Base-by-base conservation (phyloP, 192 early-diverging fungal genomes). In the Nowakowskiella sp. region DNA sequence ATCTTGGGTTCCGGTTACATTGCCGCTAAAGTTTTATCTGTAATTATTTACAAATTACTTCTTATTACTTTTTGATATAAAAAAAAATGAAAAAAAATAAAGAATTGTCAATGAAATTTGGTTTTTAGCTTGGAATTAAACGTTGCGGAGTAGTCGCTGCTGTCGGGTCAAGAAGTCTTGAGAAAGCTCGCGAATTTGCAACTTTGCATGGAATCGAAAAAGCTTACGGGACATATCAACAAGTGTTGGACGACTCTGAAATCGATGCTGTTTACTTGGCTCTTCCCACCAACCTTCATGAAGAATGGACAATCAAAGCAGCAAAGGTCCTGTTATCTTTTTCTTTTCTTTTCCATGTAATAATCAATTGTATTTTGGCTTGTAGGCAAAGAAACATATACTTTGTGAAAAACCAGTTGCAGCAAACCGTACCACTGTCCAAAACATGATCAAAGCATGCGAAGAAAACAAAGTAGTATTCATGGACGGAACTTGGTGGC, bases 331-430 rank as follows among this genome's bases (percentile, higher is more conserved):
- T 1, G 10, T 51, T 32, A 36, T 51, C 21, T 6, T 30, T 51
- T 31, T 6, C 9, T 16, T 21, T 9, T 10, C 25, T 9, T 10
- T 22, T 10, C 19, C 23, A 8, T 30, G 51, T 4, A 2, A 6
- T 6, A 23, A 55, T 26, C 49, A 1, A 32, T 24, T 19, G 48
- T 5, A 2, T 8, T 19, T 47, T 9, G 9, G 22, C 26, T 8
- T 10, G 21, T 10, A 51, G 49, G 57, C 57, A n/a, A 59, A 59
- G 7, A 59, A 59, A 33, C 57, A 59, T 51, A 51, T 59, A 45
- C 49, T 59, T 7, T 59, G 57, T 43, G 57, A 59, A 51, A 59
- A 59, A 27, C 57, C 57, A 7, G 57, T 59, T 2, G 57, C 57
- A 1, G 49, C 57, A 16, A 45, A 34, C 48, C 25, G 42, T 3